Base-by-base conservation (phyloP, 371 early-diverging fungal species). In the Mucor racemosus region DNA sequence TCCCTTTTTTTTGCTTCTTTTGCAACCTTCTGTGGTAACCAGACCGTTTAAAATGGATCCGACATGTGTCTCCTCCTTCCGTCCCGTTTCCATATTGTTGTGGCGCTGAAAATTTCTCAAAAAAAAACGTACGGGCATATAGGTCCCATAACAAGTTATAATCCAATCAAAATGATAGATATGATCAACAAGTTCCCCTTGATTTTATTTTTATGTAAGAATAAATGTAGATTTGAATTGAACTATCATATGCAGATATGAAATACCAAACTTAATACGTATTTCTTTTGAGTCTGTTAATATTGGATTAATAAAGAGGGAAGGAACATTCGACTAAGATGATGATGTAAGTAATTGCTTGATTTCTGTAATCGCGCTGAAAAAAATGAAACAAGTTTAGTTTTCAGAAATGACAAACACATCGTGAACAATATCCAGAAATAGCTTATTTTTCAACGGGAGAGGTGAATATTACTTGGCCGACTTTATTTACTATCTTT, bases 151-250 rank as follows among this genome's bases (percentile, higher is more conserved):
- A 35, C 36, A 56, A 35, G 6, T 36, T 56, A 6, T 35, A 17
- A 33, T 56, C 56, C 34, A 56, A 56, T 36, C 56, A 56, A n/a
- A 56, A n/a, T n/a, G 1, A 11, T 15, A 14, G 17, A 2, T n/a
- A 35, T 56, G 36, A 56, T n/a, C 56, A 56, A 17, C 56, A 36
- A 19, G 56, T 36, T 35, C 56, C 36, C 56, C 36, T 17, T 35
- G 5, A 7, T 56, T 31, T 15, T 31, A 26, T 26, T 56, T 19
- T 8, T 36, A 38, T 17, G 4, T 26, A n/a, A 56, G n/a, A 8
- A 14, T 19, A 33, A 17, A 56, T n/a, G 36, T 7, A n/a, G 4
- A n/a, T 33, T 6, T 31, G 13, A 33, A 26, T 26, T 26, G 26
- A 26, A 26, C 26, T 26, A 26, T 26, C 26, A 26, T 26, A 1